These are phyloP conservation scores for Quercus suber DNA, from an alignment of 306 rosid species.

Conservation along the genomic window DNA sequence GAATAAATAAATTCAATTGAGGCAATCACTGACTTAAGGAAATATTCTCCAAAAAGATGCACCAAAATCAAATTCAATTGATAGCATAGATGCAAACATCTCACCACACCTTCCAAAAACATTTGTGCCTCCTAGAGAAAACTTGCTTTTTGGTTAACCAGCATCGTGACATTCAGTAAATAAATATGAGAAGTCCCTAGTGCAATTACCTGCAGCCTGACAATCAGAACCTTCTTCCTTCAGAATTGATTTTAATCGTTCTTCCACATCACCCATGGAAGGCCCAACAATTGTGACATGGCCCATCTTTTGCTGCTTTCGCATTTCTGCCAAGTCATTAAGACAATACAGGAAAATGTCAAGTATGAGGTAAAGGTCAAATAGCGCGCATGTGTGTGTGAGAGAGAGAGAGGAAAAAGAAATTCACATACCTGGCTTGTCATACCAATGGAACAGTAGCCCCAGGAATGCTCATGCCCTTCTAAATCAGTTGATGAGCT, in stretches of 20 bases:
- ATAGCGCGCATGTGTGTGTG: no score
- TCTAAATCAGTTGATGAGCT: no score
- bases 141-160: background rate
- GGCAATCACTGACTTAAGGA: background rate
- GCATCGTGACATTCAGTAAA: background rate
- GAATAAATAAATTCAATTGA: background rate
- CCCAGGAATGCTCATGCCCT: slow-evolving; percentile 65
- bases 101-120: background rate
- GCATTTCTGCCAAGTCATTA: slow-evolving; percentile 57
- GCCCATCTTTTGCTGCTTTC: slow-evolving; percentile 92
- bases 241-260: slow-evolving; percentile 39
- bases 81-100: background rate
- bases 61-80: background rate
- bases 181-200: background rate
- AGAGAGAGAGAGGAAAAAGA: slow-evolving; percentile 12
- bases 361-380: background rate
- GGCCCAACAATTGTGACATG: slow-evolving; percentile 84
- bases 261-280: slow-evolving; percentile 55
- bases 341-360: slow-evolving; percentile 7
- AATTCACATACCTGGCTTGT: slow-evolving; percentile 71
- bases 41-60: background rate
- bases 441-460: slow-evolving; percentile 91
- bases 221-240: slow-evolving; percentile 39
- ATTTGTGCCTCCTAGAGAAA: no score
- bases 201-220: slow-evolving; percentile 38